Base-by-base conservation (phyloP, 2,329 filamentous ascomycete species). In the Bipolaris zeicola region DNA sequence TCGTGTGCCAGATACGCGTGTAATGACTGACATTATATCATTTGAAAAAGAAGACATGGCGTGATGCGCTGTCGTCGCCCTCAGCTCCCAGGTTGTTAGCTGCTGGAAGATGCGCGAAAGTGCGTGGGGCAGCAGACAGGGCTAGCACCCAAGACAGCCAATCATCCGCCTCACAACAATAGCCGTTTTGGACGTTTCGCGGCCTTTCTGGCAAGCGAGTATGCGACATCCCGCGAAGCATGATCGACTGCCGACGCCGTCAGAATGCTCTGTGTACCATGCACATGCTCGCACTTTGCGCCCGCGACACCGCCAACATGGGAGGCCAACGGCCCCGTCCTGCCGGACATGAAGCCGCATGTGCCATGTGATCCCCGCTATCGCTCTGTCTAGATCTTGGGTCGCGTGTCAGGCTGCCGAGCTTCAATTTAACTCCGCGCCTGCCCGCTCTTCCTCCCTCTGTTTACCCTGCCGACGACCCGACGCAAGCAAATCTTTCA, bases 381-480 rank as follows among this genome's bases (percentile, higher is more conserved):
- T 57, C 50, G 53, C 48, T 43, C 34, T 53, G 55, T 49, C 61
- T 45, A 63, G 58, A 47, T 56, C 53, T 46, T 51, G 52, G 49
- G 62, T 55, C 58, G 52, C 50, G 54, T 62, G 60, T 61, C 60
- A 55, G 57, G 57, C 51, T 50, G 6, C 26, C 22, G 43, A 33
- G 54, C 47, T 52, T 53, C 53, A 58, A 63, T 59, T 59, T 57
- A 58, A 62, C 39, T 46, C 57, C 36, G 57, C 33, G 41, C 39
- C 53, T 57, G 55, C 58, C 50, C 59, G 52, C 55, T 56, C 58
- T 53, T 61, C 52, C 41, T 39, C 45, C 48, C 34, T 45, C 48
- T 53, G 38, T 44, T 44, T 34, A 38, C 52, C 46, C 36, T 45
- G n/a, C 39, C 52, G 39, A 55, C 48, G 33, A 42, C 49, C 55